Evolutionary conservation across 495 filamentous ascomycete genomes (phyloP).

Genomic region (Xylaria grammica): DNA sequence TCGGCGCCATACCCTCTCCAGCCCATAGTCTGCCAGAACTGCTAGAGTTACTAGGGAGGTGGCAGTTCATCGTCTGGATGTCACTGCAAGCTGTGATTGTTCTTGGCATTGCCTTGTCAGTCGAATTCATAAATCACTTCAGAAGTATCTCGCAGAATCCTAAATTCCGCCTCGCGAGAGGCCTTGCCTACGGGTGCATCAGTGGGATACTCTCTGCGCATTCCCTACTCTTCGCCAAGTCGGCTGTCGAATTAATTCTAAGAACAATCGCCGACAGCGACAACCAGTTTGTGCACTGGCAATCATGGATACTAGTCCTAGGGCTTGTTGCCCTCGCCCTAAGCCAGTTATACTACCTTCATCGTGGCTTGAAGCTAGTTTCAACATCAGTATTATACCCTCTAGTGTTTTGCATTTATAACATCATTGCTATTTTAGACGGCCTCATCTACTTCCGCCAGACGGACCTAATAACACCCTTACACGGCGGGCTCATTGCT

Average conservation of each 20-base stretch:
- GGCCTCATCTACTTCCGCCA: conserved; percentile 97
- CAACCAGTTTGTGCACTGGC: conserved; percentile 97
- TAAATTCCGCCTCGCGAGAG: conserved; percentile 78
- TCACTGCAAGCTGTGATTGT: conserved; percentile 74
- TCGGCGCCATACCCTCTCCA: conserved; percentile 94
- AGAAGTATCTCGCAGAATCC: conserved; percentile 56
- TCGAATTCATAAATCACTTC: conserved; percentile 59
- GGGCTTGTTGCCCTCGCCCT: conserved; percentile 83
- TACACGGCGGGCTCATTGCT: conserved; percentile 83
- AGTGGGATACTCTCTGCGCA: conserved; percentile 96
- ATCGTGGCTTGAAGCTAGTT: conserved; percentile 89
- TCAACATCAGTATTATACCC: conserved; percentile 97
- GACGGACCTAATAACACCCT: conserved; percentile 71
- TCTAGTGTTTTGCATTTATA: conserved; percentile 98
- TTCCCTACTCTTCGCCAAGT: conserved; percentile 91
- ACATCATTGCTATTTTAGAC: conserved; percentile 97
- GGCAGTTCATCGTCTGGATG: conserved; percentile 92
- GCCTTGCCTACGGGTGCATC: conserved; percentile 85
- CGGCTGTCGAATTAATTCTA: conserved; percentile 94
- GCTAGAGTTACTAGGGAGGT: conserved; percentile 72
- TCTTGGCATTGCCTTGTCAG: conserved; percentile 65
- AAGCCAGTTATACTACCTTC: conserved; percentile 92
- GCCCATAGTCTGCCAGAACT: conserved; percentile 87
- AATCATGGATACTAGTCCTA: conserved; percentile 92
- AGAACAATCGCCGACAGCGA: conserved; percentile 83